Evolutionary conservation across 352 stramenopile species (phyloP).

Genomic region (Globisporangium acanthophoron): DNA sequence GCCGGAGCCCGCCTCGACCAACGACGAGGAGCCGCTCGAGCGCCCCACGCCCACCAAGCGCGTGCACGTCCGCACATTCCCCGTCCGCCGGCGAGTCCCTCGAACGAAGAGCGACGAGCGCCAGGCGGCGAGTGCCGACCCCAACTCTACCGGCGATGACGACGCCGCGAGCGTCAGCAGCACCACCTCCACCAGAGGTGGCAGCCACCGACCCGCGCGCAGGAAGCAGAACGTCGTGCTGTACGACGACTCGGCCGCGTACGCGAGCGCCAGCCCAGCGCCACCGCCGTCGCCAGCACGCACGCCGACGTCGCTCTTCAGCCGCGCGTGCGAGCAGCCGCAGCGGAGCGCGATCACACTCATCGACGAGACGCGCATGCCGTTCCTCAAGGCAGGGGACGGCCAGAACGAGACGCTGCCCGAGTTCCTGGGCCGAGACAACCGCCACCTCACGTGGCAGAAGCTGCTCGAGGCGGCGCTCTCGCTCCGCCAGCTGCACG

Average conservation of each 20-base stretch:
- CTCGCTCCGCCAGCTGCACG: slow-evolving; percentile 8
- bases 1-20: background rate
- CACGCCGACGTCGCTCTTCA: slow-evolving; percentile 1
- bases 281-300: background rate
- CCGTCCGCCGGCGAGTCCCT: background rate
- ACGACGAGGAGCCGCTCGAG: background rate
- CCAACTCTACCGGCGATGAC: background rate
- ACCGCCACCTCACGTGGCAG: slow-evolving; percentile 9
- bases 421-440: background rate
- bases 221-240: background rate
- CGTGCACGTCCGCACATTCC: slow-evolving; percentile 9
- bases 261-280: background rate
- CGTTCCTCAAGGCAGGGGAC: slow-evolving; percentile 2
- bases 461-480: slow-evolving; percentile 10
- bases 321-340: background rate
- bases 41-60: slow-evolving; percentile 4
- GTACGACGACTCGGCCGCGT: background rate
- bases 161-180: background rate
- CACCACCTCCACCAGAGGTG: background rate
- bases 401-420: slow-evolving; percentile 8
- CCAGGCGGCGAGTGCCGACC: background rate
- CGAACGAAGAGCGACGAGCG: background rate
- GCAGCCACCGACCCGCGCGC: too few species aligned
- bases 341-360: slow-evolving; percentile 3
- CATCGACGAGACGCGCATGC: slow-evolving; percentile 7